These are phyloP conservation scores for Penicillium sclerotiorum DNA, from an alignment of 2,329 filamentous ascomycete genomes.

Conservation along the genomic window DNA sequence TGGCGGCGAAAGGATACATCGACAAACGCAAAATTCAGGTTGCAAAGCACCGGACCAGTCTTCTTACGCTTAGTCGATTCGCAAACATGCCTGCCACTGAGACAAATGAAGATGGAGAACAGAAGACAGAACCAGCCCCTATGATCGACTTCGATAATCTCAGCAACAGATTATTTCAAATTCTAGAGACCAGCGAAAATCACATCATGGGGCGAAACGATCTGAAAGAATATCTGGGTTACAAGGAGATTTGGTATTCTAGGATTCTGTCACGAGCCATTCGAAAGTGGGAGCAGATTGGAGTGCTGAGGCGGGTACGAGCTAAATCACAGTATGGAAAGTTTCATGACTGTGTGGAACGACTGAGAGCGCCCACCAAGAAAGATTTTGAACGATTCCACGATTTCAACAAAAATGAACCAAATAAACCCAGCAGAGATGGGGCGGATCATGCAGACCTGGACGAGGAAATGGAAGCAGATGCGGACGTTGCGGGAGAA, in stretches of 20 bases:
- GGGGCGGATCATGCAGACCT: slow-evolving; percentile 32
- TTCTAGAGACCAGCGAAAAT: slow-evolving; percentile 50
- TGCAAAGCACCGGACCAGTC: slow-evolving; percentile 56
- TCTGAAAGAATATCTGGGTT: slow-evolving; percentile 52
- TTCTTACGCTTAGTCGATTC: slow-evolving; percentile 58
- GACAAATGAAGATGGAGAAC: slow-evolving; percentile 6
- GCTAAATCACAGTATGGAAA: slow-evolving; percentile 47
- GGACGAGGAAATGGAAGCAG: slow-evolving; percentile 40
- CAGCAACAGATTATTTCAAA: slow-evolving; percentile 50
- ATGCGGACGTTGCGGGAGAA: slow-evolving; percentile 14
- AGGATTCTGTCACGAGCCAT: slow-evolving; percentile 46
- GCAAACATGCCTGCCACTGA: slow-evolving; percentile 18
- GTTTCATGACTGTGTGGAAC: slow-evolving; percentile 47
- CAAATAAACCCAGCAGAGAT: slow-evolving; percentile 25
- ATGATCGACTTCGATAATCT: slow-evolving; percentile 55
- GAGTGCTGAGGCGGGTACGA: slow-evolving; percentile 48
- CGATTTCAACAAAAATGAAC: slow-evolving; percentile 35
- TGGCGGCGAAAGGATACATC: slow-evolving; percentile 64
- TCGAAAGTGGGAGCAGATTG: slow-evolving; percentile 49
- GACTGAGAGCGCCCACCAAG: slow-evolving; percentile 45
- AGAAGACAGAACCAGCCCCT: slow-evolving; percentile 17
- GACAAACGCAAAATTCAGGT: slow-evolving; percentile 56
- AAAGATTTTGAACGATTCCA: slow-evolving; percentile 45
- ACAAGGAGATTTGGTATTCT: slow-evolving; percentile 41
- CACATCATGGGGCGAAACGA: slow-evolving; percentile 56